Conservation (phyloP, 495 filamentous ascomycete species). For the Neurospora sp. region DNA sequence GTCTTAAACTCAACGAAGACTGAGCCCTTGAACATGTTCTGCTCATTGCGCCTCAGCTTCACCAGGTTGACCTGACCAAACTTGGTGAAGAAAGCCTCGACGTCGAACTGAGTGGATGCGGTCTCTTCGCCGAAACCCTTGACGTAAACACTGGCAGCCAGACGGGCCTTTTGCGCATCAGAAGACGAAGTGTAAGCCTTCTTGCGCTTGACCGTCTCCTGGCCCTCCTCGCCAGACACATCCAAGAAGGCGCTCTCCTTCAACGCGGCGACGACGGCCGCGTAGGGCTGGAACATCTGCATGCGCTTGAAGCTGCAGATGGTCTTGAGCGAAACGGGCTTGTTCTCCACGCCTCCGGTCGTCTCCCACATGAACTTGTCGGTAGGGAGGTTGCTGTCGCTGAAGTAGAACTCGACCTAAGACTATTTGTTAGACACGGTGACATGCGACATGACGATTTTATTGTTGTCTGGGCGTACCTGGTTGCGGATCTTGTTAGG, state of each 20-base stretch:
- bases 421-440: slow-evolving; percentile 7
- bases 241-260: slow-evolving; percentile 56
- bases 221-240: slow-evolving; percentile 49
- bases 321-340: slow-evolving; percentile 60
- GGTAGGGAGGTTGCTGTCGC: slow-evolving; percentile 76
- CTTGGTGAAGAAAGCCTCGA: slow-evolving; percentile 81
- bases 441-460: slow-evolving; percentile 4
- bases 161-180: slow-evolving; percentile 19
- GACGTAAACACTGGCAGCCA: slow-evolving; percentile 36
- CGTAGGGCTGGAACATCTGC: slow-evolving; percentile 78
- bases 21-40: slow-evolving; percentile 76
- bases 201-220: slow-evolving; percentile 65
- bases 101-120: slow-evolving; percentile 72
- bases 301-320: slow-evolving; percentile 88
- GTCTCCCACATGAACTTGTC: slow-evolving; percentile 77
- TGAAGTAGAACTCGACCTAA: slow-evolving; percentile 97
- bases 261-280: slow-evolving; percentile 71
- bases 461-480: slow-evolving; percentile 1
- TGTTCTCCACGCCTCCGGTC: slow-evolving; percentile 68
- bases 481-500: slow-evolving; percentile 50
- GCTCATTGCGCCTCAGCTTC: slow-evolving; percentile 66
- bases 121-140: slow-evolving; percentile 86
- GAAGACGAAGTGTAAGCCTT: slow-evolving; percentile 37
- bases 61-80: slow-evolving; percentile 74
- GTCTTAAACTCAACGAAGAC: slow-evolving; percentile 85